Conservation (phyloP, 2,329 filamentous ascomycete genomes). For the Cercospora sesami region DNA sequence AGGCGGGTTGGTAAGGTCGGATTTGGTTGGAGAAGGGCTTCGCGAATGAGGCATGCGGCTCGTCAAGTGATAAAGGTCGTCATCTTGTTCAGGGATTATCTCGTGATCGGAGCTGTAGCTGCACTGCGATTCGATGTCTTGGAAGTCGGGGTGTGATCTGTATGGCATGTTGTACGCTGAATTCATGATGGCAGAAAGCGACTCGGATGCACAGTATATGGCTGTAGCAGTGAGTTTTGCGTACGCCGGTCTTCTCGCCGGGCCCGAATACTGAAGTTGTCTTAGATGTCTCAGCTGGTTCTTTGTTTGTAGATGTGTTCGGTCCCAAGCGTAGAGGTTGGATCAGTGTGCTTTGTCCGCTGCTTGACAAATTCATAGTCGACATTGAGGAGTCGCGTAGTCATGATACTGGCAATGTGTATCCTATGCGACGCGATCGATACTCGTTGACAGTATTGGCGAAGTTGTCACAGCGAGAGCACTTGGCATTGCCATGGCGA, state of each 20-base stretch:
- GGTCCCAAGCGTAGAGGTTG: neutral
- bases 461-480: neutral
- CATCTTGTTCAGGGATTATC: neutral
- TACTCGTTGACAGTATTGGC: neutral
- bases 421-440: neutral
- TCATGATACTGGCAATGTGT: neutral
- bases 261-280: neutral
- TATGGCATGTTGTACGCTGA: neutral
- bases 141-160: neutral
- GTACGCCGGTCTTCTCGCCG: neutral
- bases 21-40: conserved; percentile 3
- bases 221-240: neutral
- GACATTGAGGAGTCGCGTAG: too few relatives aligned
- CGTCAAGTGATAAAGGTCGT: neutral
- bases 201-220: neutral
- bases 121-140: conserved; percentile 5
- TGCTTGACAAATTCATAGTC: neutral
- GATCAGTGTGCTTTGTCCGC: neutral
- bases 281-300: neutral
- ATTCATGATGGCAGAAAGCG: neutral
- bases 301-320: neutral
- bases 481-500: conserved; percentile 7
- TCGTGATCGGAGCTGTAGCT: conserved; percentile 4
- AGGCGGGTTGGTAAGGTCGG: neutral
- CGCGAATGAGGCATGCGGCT: neutral